phyloP scores from a whole-genome alignment of 2,329 filamentous ascomycete species.

The Hawksworthiomyces lignivorus region DNA sequence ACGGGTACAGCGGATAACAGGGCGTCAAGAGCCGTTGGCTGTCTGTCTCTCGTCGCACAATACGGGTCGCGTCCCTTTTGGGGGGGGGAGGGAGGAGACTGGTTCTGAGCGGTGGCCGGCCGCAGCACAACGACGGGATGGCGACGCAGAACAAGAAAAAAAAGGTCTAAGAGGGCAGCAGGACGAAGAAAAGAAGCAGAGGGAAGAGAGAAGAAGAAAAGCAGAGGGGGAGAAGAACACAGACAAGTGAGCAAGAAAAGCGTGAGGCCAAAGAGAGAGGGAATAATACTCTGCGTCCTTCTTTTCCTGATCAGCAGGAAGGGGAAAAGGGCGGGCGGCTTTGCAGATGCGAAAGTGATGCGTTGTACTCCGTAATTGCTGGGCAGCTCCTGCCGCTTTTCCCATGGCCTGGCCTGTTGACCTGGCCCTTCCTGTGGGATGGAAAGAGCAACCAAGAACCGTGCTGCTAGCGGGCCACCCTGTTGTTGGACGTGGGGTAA shows the following conservation, averaged over 20 bases:
- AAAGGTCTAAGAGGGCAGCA: neutral
- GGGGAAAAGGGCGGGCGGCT: conserved; percentile 11
- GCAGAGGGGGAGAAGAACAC: neutral
- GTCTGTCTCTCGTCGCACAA: too few relatives aligned
- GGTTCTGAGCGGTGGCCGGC: too few relatives aligned
- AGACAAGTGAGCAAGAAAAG: too few relatives aligned
- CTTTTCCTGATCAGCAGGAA: neutral
- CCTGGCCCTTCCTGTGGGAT: too few relatives aligned
- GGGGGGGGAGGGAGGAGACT: neutral
- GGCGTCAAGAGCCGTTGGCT: too few relatives aligned
- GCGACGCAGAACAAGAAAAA: too few relatives aligned
- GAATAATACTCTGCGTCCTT: conserved; percentile 1
- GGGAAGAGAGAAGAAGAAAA: neutral
- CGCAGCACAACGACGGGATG: too few relatives aligned
- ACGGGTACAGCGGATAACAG: too few relatives aligned
- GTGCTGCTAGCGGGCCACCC: conserved; percentile 1
- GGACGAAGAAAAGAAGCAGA: neutral
- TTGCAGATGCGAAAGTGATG: conserved; percentile 6
- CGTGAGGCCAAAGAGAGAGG: too few relatives aligned
- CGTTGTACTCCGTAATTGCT: conserved; percentile 5
- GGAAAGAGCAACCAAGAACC: conserved; percentile 2
- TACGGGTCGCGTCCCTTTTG: too few relatives aligned
- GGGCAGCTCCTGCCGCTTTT: too few relatives aligned
- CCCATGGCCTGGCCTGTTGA: too few relatives aligned
- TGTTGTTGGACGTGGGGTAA: conserved; percentile 4